phyloP scores from a whole-genome alignment of 1,284 basidiomycete genomes.

The Abortiporus biennis region DNA sequence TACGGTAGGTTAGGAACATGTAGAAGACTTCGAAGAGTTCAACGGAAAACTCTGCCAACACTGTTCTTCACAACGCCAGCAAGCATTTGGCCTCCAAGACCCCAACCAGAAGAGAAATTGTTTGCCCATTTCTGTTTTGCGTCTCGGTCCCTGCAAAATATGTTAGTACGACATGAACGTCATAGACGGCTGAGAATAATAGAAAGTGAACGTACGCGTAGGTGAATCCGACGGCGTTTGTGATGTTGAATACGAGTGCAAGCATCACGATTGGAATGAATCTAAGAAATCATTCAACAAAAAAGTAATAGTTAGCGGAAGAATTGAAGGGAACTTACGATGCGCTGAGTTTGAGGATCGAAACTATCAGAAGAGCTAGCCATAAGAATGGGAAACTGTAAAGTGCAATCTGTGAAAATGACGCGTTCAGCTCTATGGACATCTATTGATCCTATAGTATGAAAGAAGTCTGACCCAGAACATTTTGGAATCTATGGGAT shows the following conservation, averaged over 20 bases:
- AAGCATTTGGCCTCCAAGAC: constrained; percentile 75
- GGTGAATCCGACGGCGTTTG: constrained; percentile 89
- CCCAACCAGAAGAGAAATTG: constrained; percentile 59
- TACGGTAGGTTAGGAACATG: too few relatives aligned
- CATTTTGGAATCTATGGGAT: constrained; percentile 90
- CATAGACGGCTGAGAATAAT: not conserved
- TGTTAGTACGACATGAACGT: too few relatives aligned
- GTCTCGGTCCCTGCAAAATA: constrained; percentile 74
- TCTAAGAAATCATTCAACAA: too few relatives aligned
- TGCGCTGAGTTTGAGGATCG: constrained; percentile 81
- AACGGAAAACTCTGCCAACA: constrained; percentile 66
- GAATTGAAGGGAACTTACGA: constrained; percentile 45
- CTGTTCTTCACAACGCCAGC: constrained; percentile 76
- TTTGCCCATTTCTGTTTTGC: constrained; percentile 83
- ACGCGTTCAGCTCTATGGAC: constrained; percentile 1
- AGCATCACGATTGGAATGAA: constrained; percentile 86
- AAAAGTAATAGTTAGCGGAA: not conserved
- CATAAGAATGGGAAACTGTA: constrained; percentile 89
- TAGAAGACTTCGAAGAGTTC: constrained; percentile 6
- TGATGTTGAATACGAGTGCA: constrained; percentile 87
- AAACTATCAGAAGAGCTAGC: constrained; percentile 81
- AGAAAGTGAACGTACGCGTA: constrained; percentile 81
- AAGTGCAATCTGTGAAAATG: constrained; percentile 61
- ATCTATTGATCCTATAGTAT: constrained; percentile 4
- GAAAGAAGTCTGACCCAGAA: constrained; percentile 64